A percentile compares a stretch with the other conserved stretches of the same genome.
Conservation (phyloP, 1,284 basidiomycete species). For the Ganoderma meredithae region DNA sequence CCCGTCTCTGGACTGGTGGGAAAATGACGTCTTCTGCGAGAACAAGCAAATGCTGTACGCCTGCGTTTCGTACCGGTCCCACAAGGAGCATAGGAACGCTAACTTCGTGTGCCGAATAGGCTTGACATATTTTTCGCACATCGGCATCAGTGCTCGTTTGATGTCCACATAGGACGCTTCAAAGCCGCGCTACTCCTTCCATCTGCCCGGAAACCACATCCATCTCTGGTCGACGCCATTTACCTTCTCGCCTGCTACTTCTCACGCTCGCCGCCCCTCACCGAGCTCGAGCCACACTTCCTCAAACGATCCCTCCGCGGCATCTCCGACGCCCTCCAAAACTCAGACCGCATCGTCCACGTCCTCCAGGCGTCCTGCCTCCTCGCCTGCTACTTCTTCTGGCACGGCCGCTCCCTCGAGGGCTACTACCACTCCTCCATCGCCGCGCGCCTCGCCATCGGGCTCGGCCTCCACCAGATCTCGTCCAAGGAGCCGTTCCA, state of each 20-base stretch:
- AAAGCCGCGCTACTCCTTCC: slow-evolving; percentile 39
- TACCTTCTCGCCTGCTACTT: slow-evolving; percentile 67
- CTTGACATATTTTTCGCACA: slow-evolving; percentile 63
- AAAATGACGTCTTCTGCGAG: slow-evolving; percentile 39
- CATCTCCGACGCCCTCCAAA: slow-evolving; percentile 56
- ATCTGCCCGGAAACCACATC: slow-evolving; percentile 53
- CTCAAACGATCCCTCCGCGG: slow-evolving; percentile 57
- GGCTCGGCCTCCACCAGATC: slow-evolving; percentile 62
- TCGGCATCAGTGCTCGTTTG: slow-evolving; percentile 65
- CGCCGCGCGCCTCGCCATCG: slow-evolving; percentile 61
- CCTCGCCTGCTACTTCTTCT: slow-evolving; percentile 66
- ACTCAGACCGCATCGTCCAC: slow-evolving; percentile 61
- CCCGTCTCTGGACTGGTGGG: slow-evolving; percentile 36
- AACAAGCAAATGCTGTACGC: slow-evolving; percentile 52
- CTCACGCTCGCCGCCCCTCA: slow-evolving; percentile 49
- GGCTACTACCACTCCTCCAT: slow-evolving; percentile 68
- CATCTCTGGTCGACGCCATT: slow-evolving; percentile 65
- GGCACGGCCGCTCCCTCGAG: slow-evolving; percentile 61
- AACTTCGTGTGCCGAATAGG: slow-evolving; percentile 42
- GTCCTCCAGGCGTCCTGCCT: slow-evolving; percentile 67
- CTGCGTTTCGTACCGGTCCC: slow-evolving; percentile 23
- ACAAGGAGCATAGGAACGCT: slow-evolving; percentile 22
- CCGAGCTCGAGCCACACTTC: slow-evolving; percentile 54
- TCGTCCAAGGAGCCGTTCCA: slow-evolving; percentile 41
- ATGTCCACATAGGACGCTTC: slow-evolving; percentile 56